These are phyloP conservation scores for Handroanthus guayacan DNA, from an alignment of 257 asterid species.

Conservation along the genomic window DNA sequence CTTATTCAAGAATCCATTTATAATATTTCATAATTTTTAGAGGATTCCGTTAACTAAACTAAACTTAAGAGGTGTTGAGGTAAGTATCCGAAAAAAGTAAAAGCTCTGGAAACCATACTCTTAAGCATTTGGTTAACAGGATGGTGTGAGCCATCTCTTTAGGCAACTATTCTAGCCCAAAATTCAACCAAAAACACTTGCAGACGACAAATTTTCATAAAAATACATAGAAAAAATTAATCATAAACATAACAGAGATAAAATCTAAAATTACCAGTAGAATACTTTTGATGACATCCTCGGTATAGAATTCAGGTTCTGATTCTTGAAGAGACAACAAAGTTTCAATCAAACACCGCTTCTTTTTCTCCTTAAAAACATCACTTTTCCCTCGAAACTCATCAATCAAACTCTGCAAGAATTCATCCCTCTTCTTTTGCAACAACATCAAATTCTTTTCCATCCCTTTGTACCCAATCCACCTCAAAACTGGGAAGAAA, in stretches of 20 bases:
- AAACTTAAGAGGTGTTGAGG: no score
- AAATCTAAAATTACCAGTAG: conserved; percentile 42
- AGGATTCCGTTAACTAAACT: no score
- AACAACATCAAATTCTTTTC: conserved; percentile 43
- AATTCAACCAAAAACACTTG: background rate
- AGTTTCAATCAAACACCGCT: conserved; percentile 40
- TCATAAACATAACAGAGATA: background rate
- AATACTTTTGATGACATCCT: conserved; percentile 55
- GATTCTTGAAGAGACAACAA: conserved; percentile 48
- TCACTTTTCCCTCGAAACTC: conserved; percentile 34
- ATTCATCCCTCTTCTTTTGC: conserved; percentile 49
- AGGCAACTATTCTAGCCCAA: background rate
- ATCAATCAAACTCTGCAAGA: conserved; percentile 43
- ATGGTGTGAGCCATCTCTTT: background rate
- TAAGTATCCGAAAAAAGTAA: no score
- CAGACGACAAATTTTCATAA: background rate
- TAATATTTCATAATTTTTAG: no score
- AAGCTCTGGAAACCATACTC: no score
- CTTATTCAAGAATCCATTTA: no score
- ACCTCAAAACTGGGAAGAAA: conserved; percentile 63
- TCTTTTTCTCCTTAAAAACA: background rate
- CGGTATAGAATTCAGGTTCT: conserved; percentile 62
- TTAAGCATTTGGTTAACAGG: no score
- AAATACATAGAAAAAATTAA: background rate
- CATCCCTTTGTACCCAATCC: conserved; percentile 60